Conservation (phyloP, 1,284 basidiomycete species). For the Erythrobasidium hasegawianum region DNA sequence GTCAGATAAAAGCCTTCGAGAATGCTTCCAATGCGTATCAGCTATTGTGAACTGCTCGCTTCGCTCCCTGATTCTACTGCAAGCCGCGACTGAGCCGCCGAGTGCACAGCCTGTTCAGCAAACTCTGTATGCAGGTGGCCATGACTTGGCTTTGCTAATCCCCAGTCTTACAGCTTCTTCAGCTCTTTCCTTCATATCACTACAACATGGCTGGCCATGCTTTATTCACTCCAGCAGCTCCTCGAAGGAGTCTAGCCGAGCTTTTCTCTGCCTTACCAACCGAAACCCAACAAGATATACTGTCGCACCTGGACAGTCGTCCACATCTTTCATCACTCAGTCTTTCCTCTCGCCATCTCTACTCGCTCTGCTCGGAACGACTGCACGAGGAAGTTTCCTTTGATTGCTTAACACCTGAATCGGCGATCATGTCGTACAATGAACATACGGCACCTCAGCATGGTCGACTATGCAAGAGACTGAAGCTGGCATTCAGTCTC, state of each 20-base stretch:
- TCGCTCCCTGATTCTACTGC: too few relatives aligned
- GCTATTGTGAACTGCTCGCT: too few relatives aligned
- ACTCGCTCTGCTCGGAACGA: background rate
- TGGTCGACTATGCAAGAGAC: conserved; percentile 12
- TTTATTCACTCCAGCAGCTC: too few relatives aligned
- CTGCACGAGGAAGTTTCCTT: conserved; percentile 1
- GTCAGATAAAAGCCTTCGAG: too few relatives aligned
- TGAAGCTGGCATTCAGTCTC: conserved; percentile 17
- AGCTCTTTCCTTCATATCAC: too few relatives aligned
- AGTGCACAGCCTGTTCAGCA: too few relatives aligned
- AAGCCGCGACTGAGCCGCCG: too few relatives aligned
- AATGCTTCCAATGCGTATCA: too few relatives aligned
- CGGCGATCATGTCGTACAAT: background rate
- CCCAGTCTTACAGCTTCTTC: too few relatives aligned
- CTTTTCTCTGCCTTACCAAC: background rate
- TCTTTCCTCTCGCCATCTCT: background rate
- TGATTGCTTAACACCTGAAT: background rate
- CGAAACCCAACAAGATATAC: conserved; percentile 15
- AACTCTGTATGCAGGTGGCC: too few relatives aligned
- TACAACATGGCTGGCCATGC: too few relatives aligned
- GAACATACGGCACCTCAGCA: background rate
- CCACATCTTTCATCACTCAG: conserved; percentile 1
- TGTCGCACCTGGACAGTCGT: background rate
- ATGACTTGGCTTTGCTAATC: too few relatives aligned
- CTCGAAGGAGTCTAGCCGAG: background rate